A percentile compares a stretch with the other conserved stretches of the same genome.
phyloP scores from a whole-genome alignment of 1,284 basidiomycete species.

The Trichosporon asahii region DNA sequence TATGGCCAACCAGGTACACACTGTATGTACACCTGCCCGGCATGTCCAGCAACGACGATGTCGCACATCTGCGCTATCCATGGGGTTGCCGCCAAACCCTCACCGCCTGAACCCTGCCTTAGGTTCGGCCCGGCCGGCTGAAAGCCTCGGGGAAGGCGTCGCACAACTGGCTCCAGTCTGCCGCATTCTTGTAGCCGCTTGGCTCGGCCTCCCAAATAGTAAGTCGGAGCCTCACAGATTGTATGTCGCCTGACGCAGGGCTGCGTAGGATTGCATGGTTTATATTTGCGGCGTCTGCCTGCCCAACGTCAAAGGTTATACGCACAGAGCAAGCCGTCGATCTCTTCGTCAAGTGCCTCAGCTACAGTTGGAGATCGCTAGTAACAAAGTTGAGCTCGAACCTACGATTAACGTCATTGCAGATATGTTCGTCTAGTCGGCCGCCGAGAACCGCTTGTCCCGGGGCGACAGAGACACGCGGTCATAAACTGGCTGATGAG shows the following conservation, averaged over 20 bases:
- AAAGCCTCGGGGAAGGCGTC: no score
- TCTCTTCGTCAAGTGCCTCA: background rate
- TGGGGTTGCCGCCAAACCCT: no score
- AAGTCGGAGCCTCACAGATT: no score
- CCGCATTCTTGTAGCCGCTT: no score
- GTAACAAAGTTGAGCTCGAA: background rate
- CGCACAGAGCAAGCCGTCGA: background rate
- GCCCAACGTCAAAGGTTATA: background rate
- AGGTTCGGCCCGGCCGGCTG: no score
- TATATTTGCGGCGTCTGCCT: no score
- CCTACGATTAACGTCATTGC: constrained; percentile 3
- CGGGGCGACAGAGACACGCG: background rate
- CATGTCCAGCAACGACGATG: background rate
- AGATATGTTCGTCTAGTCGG: background rate
- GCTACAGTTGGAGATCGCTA: background rate
- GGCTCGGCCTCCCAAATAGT: no score
- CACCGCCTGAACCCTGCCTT: no score
- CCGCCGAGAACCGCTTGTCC: background rate
- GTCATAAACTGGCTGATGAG: background rate
- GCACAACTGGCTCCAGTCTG: no score
- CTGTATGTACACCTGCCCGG: background rate
- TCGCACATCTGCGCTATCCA: no score
- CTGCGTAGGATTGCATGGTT: no score
- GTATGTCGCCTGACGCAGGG: no score
- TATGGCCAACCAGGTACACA: background rate